A percentile compares a stretch with the other conserved stretches of the same genome.
These are phyloP conservation scores for Fonsecaea pedrosoi DNA, from an alignment of 2,329 filamentous ascomycete genomes.

Conservation along the genomic window DNA sequence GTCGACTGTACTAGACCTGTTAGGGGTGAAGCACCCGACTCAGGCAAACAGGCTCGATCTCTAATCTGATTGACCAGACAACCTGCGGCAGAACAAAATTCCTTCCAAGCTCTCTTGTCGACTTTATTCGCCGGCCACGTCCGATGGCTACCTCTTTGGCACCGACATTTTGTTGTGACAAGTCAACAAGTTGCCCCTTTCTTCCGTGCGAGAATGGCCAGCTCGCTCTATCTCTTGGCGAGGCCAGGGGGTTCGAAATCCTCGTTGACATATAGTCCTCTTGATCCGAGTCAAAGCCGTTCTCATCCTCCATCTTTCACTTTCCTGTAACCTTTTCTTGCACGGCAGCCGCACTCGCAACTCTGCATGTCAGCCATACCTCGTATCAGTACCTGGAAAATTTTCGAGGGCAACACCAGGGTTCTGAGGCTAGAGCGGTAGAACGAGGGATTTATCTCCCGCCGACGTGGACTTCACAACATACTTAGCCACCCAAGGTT, in stretches of 20 bases:
- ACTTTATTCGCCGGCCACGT: constrained; percentile 8
- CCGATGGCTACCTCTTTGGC: constrained; percentile 10
- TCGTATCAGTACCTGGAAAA: not conserved
- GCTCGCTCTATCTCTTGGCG: not conserved
- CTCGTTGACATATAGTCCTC: not conserved
- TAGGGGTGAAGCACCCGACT: constrained; percentile 1
- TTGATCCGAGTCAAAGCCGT: not conserved
- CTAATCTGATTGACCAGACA: constrained; percentile 7
- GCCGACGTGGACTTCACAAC: not conserved
- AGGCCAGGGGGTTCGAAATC: not conserved
- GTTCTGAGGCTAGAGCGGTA: not conserved
- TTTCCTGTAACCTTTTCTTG: not conserved
- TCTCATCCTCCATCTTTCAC: not conserved
- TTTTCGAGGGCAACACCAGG: not conserved
- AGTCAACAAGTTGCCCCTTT: not conserved
- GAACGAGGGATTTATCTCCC: not conserved
- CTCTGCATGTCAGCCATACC: not conserved
- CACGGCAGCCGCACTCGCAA: not conserved
- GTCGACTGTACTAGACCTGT: not conserved
- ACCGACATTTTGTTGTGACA: constrained; percentile 6
- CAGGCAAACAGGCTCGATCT: not conserved
- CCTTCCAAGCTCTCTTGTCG: constrained; percentile 1
- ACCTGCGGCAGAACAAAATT: constrained; percentile 14
- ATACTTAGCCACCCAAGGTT: not conserved
- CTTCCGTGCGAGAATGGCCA: not conserved